These are phyloP conservation scores for Neckera pumila DNA, from an alignment of 225 moss, liverwort and hornwort species.

Conservation along the genomic window DNA sequence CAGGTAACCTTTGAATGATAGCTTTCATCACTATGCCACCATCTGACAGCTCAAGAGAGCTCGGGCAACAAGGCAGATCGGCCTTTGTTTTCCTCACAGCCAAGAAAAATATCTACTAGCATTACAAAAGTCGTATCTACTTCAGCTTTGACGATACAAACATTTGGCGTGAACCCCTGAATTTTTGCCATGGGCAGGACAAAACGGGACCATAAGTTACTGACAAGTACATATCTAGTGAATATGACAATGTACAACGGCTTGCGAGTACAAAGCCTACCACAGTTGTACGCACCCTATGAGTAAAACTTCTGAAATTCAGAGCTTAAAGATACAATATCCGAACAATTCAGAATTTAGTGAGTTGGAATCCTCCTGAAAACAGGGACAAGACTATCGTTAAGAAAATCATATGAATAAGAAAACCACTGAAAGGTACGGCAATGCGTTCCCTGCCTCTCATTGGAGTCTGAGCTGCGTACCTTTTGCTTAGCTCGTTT, in stretches of 20 bases:
- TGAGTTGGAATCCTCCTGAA: not conserved
- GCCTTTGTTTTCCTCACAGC: conserved; percentile 66
- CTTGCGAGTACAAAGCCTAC: not conserved
- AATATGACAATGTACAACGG: not conserved
- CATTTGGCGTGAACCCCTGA: not conserved
- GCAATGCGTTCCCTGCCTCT: not conserved
- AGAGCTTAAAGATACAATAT: not conserved
- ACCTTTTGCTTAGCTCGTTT: conserved; percentile 66
- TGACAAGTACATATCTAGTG: not conserved
- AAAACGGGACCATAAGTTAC: not conserved
- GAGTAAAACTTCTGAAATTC: not conserved
- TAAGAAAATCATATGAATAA: not conserved
- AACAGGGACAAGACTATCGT: not conserved
- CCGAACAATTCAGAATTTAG: not conserved
- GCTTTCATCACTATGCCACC: conserved; percentile 41
- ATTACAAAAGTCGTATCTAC: not conserved
- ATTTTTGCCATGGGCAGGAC: not conserved
- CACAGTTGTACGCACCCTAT: too few species aligned
- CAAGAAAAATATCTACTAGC: not conserved
- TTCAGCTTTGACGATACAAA: not conserved
- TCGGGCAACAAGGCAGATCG: conserved; percentile 62
- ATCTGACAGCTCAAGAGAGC: conserved; percentile 46
- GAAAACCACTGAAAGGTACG: not conserved
- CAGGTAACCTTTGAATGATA: conserved; percentile 52
- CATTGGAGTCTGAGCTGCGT: not conserved